Evolutionary conservation across 768 basidiomycete genomes (phyloP).

Genomic region (Polyporus arcularius): DNA sequence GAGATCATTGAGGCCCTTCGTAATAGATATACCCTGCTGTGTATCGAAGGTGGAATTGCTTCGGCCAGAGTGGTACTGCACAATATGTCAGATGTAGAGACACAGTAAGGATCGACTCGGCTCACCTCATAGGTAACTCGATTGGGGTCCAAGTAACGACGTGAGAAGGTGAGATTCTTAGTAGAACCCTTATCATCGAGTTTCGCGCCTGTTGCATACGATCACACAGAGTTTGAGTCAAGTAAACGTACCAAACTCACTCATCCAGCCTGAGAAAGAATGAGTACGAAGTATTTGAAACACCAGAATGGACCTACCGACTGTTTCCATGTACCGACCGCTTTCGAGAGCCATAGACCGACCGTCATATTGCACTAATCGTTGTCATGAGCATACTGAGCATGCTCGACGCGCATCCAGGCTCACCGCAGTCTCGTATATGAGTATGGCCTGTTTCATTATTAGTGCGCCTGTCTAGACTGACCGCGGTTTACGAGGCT

Average conservation of each 20-base stretch:
- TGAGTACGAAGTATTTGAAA: not conserved
- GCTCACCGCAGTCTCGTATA: conserved; percentile 75
- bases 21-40: conserved; percentile 49
- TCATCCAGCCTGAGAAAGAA: conserved; percentile 53
- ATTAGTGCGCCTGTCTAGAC: no score
- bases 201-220: conserved; percentile 43
- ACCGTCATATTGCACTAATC: no score
- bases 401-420: not conserved
- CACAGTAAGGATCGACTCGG: no score
- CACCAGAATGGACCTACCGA: conserved; percentile 51
- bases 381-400: not conserved
- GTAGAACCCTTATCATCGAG: conserved; percentile 42
- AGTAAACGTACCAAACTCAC: conserved; percentile 36
- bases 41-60: conserved; percentile 65
- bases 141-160: conserved; percentile 81
- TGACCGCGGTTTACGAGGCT: not conserved
- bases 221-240: not conserved
- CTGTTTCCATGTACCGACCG: conserved; percentile 39
- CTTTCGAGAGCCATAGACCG: no score
- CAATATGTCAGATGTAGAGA: not conserved
- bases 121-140: conserved; percentile 69
- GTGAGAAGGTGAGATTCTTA: conserved; percentile 59
- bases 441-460: conserved; percentile 58
- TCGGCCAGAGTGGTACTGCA: conserved; percentile 63
- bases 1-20: conserved; percentile 54